Percentiles rank a stretch among this genome's conserved stretches.
Conservation (phyloP, 441 rosid species). For the Erodium trifolium region DNA sequence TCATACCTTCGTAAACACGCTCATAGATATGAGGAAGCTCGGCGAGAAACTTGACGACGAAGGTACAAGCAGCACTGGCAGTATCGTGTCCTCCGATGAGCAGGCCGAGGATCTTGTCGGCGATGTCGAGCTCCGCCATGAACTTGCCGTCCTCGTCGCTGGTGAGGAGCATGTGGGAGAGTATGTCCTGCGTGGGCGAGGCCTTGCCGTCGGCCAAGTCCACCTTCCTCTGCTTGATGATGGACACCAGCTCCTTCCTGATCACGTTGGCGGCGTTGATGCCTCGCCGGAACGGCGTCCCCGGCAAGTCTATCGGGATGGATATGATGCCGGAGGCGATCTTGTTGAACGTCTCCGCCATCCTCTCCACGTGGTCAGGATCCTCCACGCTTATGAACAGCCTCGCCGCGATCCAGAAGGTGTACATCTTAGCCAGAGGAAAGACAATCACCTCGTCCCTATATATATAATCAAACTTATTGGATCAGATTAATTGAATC, state of each 20-base stretch:
- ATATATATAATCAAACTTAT: too few relatives aligned
- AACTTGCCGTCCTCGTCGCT: slow-evolving; percentile 22
- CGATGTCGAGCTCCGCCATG: slow-evolving; percentile 24
- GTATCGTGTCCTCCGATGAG: slow-evolving; percentile 26
- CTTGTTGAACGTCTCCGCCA: slow-evolving; percentile 10
- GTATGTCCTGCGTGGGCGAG: slow-evolving; percentile 17
- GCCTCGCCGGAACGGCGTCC: slow-evolving; percentile 22
- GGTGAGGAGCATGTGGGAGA: slow-evolving; percentile 25
- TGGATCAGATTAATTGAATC: too few relatives aligned
- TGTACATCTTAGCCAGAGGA: neutral
- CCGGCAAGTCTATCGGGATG: slow-evolving; percentile 21
- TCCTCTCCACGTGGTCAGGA: neutral
- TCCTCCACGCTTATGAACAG: neutral
- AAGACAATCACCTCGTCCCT: slow-evolving; percentile 19
- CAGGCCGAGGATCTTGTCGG: slow-evolving; percentile 4
- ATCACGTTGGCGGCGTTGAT: slow-evolving; percentile 22
- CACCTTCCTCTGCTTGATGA: slow-evolving; percentile 25
- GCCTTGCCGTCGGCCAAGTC: slow-evolving; percentile 5
- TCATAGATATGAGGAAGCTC: slow-evolving; percentile 23
- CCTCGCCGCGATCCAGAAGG: neutral
- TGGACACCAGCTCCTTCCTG: slow-evolving; percentile 23
- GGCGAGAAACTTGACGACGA: slow-evolving; percentile 23
- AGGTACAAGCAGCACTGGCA: slow-evolving; percentile 25
- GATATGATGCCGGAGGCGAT: slow-evolving; percentile 18
- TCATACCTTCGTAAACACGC: slow-evolving; percentile 19